Evolutionary conservation across 805 yeast genomes (phyloP), one percentile per base, ranked within the genome.

Genomic region (Yarrowia bubula): DNA sequence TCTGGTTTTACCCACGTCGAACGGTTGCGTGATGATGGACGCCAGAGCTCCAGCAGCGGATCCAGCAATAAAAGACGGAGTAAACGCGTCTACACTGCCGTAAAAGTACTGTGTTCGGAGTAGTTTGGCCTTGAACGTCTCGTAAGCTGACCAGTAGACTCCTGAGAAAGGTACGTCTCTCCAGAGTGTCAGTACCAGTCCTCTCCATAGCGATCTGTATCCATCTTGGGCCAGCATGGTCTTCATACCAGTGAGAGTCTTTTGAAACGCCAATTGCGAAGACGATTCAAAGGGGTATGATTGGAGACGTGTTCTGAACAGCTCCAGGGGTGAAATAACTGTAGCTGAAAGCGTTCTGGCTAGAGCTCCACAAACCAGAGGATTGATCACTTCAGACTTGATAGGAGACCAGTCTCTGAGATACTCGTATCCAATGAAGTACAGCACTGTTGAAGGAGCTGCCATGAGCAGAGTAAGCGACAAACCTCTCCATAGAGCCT

Each of bases 91-190:
- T 4, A 35, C 46, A 17, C 65, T 42, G 18, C 43, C 51, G 46
- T 44, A 32, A 57, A 70, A 71, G 53, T 67, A 68, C 11, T 64
- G 42, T 11, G 68, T 61, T 10, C 57, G 17, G 48, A 72, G 66
- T 31, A 75, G 65, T 22, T 68, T 70, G 18, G 70, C 69, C 67
- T 81, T 80, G 42, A 79, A 73, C 67, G 74, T 80, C 71, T 92
- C 98, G 71, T 92, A 91, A 5, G 88, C 82, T 10, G 90, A 84
- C 99, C 99, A 95, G 75, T 95, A 95, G 1, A 93, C 86, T 0
- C 96, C 98, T 68, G 96, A 88, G 74, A 95, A 95, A 1, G 99
- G 99, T 0, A 93, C 98, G 74, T 95, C 99, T 75, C 99, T 82
- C 97, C 97, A 93, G 14, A 95, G 80, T 0, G 99, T 95, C 43